Evolutionary conservation across 768 basidiomycete species (phyloP).

Genomic region (Suillus clintonianus): DNA sequence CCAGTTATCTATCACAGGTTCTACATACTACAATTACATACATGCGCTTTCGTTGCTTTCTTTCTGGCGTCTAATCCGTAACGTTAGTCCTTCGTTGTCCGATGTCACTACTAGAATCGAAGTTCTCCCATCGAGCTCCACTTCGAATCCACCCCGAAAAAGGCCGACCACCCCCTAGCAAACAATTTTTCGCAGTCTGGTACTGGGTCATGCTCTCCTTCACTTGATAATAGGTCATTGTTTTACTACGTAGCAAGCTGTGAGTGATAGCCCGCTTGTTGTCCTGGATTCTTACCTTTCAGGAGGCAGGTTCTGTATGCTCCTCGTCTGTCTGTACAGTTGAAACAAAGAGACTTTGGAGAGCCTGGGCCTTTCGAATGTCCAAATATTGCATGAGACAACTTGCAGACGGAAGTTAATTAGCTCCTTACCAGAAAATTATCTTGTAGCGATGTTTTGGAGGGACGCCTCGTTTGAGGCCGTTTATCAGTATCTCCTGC

Average conservation of each 20-base stretch:
- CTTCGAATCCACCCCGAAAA: conserved; percentile 68
- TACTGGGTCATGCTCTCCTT: conserved; percentile 49
- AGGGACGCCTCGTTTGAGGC: conserved; percentile 74
- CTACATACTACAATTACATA: not conserved
- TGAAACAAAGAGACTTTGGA: conserved; percentile 57
- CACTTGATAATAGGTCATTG: conserved; percentile 44
- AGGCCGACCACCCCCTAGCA: conserved; percentile 45
- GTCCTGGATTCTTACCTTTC: conserved; percentile 9
- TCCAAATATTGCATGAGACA: not conserved
- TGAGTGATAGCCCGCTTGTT: not conserved
- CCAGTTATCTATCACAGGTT: not conserved
- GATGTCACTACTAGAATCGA: conserved; percentile 29
- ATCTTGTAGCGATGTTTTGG: conserved; percentile 66
- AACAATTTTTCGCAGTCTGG: conserved; percentile 48
- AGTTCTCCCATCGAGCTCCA: conserved; percentile 55
- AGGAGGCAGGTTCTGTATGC: conserved; percentile 11
- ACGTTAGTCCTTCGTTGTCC: conserved; percentile 5
- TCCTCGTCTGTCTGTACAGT: conserved; percentile 38
- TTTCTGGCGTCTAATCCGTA: conserved; percentile 1
- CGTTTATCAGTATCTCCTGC: conserved; percentile 74
- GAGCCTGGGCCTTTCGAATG: conserved; percentile 44
- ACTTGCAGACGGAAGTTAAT: not conserved
- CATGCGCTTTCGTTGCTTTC: not conserved
- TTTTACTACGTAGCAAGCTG: conserved; percentile 13
- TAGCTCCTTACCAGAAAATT: conserved; percentile 56